A percentile compares a stretch with the other conserved stretches of the same genome.
These are phyloP conservation scores for Raddia guianensis DNA, from an alignment of 176 grass and related monocot species.

Conservation along the genomic window DNA sequence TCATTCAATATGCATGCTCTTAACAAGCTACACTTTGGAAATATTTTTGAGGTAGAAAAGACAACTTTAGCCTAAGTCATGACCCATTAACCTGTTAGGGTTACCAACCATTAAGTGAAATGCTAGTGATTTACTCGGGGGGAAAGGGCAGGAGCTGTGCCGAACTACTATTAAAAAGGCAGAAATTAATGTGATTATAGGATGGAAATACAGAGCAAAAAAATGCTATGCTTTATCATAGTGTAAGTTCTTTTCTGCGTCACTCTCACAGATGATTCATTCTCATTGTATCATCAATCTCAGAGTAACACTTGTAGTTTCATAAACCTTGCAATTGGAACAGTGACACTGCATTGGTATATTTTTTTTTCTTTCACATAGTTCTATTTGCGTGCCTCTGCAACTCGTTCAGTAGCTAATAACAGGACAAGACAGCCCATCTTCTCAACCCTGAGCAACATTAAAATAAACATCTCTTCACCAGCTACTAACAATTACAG, in stretches of 20 bases:
- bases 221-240: too few relatives aligned
- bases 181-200: too few relatives aligned
- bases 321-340: background rate
- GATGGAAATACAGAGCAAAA: too few relatives aligned
- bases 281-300: background rate
- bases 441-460: background rate
- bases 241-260: background rate
- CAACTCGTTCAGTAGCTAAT: background rate
- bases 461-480: background rate
- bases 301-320: background rate
- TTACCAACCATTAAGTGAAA: too few relatives aligned
- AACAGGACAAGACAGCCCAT: conserved; percentile 1
- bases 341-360: background rate
- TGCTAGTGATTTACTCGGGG: too few relatives aligned
- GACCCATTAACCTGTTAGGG: too few relatives aligned
- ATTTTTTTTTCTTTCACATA: background rate
- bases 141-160: too few relatives aligned
- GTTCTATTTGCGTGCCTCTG: background rate
- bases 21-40: too few relatives aligned
- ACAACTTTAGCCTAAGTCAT: too few relatives aligned
- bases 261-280: background rate
- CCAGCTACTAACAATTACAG: background rate
- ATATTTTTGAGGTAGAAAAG: too few relatives aligned
- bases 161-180: too few relatives aligned
- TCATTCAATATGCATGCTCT: too few relatives aligned